Evolutionary conservation across 1,284 basidiomycete species (phyloP).

Genomic region (Fomitopsis pinicola): DNA sequence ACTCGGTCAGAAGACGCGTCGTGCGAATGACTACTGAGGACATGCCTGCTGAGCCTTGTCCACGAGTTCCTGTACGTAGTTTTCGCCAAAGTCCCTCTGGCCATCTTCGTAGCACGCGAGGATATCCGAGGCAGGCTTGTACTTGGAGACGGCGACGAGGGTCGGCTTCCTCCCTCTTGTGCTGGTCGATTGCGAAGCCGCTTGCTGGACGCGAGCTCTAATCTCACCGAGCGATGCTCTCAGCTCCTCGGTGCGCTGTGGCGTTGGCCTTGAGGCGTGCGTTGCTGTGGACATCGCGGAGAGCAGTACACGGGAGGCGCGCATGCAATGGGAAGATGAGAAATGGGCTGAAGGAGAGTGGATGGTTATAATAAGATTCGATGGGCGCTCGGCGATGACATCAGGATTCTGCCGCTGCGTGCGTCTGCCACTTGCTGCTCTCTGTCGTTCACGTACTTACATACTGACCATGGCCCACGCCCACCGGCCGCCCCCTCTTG

Average conservation of each 20-base stretch:
- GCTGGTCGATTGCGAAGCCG: conserved; percentile 18
- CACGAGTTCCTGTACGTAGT: conserved; percentile 95
- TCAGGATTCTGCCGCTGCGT: neutral
- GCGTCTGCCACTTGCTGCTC: neutral
- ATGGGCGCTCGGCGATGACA: neutral
- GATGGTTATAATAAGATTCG: neutral
- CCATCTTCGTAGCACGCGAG: conserved; percentile 76
- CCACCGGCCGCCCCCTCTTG: neutral
- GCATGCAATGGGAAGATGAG: conserved; percentile 1
- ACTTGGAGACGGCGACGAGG: conserved; percentile 92
- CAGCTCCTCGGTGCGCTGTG: conserved; percentile 42
- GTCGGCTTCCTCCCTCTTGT: conserved; percentile 21
- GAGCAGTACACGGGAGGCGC: neutral
- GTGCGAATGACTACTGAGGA: conserved; percentile 11
- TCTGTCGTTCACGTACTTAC: neutral
- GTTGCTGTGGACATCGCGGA: neutral
- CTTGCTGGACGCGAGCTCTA: conserved; percentile 39
- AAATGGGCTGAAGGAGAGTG: neutral
- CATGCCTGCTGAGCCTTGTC: conserved; percentile 80
- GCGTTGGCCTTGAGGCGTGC: conserved; percentile 4
- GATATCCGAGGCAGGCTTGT: conserved; percentile 88
- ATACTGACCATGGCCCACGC: neutral
- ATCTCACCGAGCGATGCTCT: conserved; percentile 47
- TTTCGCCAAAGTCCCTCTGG: conserved; percentile 94
- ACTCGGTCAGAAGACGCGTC: neutral